Percentiles rank a stretch among this genome's conserved stretches.
phyloP scores from a whole-genome alignment of 2,329 filamentous ascomycete species.

The Aspergillus bombycis region DNA sequence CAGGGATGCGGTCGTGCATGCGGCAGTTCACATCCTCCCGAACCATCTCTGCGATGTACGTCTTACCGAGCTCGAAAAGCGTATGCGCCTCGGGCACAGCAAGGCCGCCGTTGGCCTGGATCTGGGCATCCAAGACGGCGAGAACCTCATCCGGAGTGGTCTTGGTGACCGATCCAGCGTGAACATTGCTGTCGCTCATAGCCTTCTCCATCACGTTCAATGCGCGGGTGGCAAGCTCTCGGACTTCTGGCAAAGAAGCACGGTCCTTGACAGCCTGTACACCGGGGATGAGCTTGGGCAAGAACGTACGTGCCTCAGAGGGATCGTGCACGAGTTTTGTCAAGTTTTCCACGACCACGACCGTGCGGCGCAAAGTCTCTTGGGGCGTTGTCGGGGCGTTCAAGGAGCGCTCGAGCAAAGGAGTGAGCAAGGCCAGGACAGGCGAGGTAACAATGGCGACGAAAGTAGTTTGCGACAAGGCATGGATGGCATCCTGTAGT shows the following conservation, averaged over 20 bases:
- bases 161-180: conserved; percentile 62
- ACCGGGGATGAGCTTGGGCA: conserved; percentile 92
- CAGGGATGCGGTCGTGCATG: conserved; percentile 71
- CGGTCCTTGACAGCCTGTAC: conserved; percentile 85
- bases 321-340: conserved; percentile 97
- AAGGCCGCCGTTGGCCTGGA: conserved; percentile 70
- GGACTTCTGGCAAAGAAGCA: conserved; percentile 91
- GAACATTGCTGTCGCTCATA: conserved; percentile 71
- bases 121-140: conserved; percentile 72
- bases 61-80: conserved; percentile 67
- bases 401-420: conserved; percentile 88
- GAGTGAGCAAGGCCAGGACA: conserved; percentile 90
- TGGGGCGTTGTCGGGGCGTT: conserved; percentile 90
- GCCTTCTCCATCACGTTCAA: conserved; percentile 88
- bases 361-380: conserved; percentile 92
- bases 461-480: conserved; percentile 96
- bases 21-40: conserved; percentile 86
- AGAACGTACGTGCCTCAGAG: conserved; percentile 88
- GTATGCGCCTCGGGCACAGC: conserved; percentile 63
- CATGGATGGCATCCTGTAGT: conserved; percentile 94
- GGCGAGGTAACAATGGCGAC: conserved; percentile 95
- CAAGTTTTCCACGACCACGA: conserved; percentile 95
- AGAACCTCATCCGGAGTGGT: conserved; percentile 71
- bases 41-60: conserved; percentile 81
- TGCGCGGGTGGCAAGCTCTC: conserved; percentile 82